A percentile compares a stretch with the other conserved stretches of the same genome.
Evolutionary conservation across 2,329 filamentous ascomycete species (phyloP).

Genomic region (Bipolaris sorokiniana): DNA sequence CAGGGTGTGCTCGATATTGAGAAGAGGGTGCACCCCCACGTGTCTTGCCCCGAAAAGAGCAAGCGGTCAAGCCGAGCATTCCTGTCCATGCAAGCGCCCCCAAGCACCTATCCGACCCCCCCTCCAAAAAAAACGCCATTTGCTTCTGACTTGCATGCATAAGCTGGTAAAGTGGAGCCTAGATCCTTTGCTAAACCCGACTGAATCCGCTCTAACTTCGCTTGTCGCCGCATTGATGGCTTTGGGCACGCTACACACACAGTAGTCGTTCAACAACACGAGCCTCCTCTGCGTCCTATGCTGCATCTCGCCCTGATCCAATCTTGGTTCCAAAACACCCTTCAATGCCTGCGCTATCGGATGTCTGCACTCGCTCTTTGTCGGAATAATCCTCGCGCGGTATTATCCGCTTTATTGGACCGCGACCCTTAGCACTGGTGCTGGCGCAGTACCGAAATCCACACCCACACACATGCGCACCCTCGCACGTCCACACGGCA

Average conservation of each 20-base stretch:
- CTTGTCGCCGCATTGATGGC: constrained; percentile 16
- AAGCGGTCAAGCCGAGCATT: constrained; percentile 22
- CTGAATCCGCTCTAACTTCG: constrained; percentile 21
- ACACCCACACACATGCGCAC: background rate
- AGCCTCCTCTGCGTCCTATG: constrained; percentile 14
- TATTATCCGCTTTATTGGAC: constrained; percentile 14
- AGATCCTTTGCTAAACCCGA: constrained; percentile 27
- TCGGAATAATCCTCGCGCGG: constrained; percentile 15
- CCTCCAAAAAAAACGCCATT: constrained; percentile 23
- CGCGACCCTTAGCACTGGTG: constrained; percentile 11
- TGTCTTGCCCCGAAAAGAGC: constrained; percentile 26
- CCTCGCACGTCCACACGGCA: background rate
- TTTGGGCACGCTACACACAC: constrained; percentile 22
- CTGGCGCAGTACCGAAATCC: constrained; percentile 7
- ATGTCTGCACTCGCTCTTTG: constrained; percentile 3
- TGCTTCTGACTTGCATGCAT: constrained; percentile 37
- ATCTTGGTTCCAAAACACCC: constrained; percentile 4
- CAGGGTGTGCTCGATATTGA: constrained; percentile 16
- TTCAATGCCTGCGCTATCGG: constrained; percentile 1
- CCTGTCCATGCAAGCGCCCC: constrained; percentile 25
- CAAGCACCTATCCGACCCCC: background rate
- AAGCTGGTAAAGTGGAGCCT: constrained; percentile 28
- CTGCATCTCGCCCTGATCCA: constrained; percentile 9
- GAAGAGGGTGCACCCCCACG: constrained; percentile 22
- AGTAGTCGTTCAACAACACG: constrained; percentile 18